Base-by-base conservation (phyloP, 768 basidiomycete genomes). In the Kwoniella heveanensis region DNA sequence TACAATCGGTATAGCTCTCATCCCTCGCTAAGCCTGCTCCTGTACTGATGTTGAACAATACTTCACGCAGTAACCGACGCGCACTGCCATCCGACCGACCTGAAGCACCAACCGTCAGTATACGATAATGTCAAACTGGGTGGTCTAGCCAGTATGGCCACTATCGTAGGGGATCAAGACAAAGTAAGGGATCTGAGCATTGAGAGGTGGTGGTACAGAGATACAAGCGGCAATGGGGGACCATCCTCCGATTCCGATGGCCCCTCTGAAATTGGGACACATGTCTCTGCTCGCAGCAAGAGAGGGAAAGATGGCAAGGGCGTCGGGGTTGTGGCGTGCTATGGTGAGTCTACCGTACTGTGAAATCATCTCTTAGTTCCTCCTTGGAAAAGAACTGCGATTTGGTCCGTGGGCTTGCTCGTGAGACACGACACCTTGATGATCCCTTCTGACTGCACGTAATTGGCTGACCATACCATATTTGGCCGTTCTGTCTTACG, bases 21-120 rank as follows among this genome's bases (percentile, higher is more conserved):
- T n/a, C n/a, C n/a, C n/a, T n/a, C n/a, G n/a, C n/a, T n/a, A n/a
- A n/a, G n/a, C n/a, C n/a, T n/a, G n/a, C n/a, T n/a, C n/a, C n/a
- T n/a, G n/a, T n/a, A n/a, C n/a, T n/a, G n/a, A n/a, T n/a, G n/a
- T n/a, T n/a, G n/a, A n/a, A n/a, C n/a, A n/a, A n/a, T n/a, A n/a
- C n/a, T n/a, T n/a, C n/a, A 6, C 32, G 32, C 26, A 79, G 82
- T 97, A 60, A 84, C 88, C 57, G 94, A 96, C 75, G 90, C 88
- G 0, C 94, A 97, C 69, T 94, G 91, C 79, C 94, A 97, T 80
- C 92, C 94, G 2, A 92, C 90, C 3, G 93, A 95, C 78, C 85
- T 88, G 1, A 71, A 72, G 0, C 83, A 87, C 39, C 70, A 81
- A 8, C 56, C 79, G 2, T 79, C 82, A 24, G 83, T 84, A 4